Conservation (phyloP, 306 rosid genomes). For the Dicorynia guianensis region DNA sequence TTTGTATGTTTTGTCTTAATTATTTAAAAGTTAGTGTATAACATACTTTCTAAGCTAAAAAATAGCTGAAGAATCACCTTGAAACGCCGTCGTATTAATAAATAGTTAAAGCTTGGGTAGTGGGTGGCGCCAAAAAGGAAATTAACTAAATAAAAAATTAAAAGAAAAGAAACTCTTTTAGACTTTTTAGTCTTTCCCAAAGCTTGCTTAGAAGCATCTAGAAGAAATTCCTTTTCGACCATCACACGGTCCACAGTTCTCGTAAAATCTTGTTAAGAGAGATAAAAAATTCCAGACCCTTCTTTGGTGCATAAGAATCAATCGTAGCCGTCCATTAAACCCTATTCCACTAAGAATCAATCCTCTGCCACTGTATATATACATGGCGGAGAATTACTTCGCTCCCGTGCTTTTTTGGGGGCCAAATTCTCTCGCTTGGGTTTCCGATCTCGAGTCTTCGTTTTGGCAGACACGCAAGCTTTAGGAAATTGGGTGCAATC, state of each 20-base stretch:
- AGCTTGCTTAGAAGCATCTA: constrained; percentile 39
- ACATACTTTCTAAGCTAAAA: too few relatives aligned
- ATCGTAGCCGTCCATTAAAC: constrained; percentile 44
- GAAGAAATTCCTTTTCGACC: constrained; percentile 13
- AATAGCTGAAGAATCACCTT: too few relatives aligned
- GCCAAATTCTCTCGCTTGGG: too few relatives aligned
- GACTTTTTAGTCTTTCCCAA: background rate
- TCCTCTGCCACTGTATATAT: background rate
- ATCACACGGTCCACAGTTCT: constrained; percentile 40
- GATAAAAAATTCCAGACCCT: constrained; percentile 42
- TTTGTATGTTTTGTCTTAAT: too few relatives aligned
- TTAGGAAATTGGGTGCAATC: constrained; percentile 1
- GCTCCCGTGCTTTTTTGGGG: background rate
- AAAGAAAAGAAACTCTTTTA: background rate
- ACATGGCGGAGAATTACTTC: background rate
- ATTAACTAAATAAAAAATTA: background rate
- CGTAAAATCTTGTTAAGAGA: background rate
- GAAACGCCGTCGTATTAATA: background rate
- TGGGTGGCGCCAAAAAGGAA: background rate
- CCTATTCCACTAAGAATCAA: background rate
- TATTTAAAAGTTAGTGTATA: too few relatives aligned
- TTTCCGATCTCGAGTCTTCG: too few relatives aligned
- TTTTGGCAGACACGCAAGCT: background rate
- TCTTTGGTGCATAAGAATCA: background rate
- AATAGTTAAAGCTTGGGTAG: background rate